Base-by-base conservation (phyloP, 2,329 filamentous ascomycete species). In the Scytalidium lignicola region DNA sequence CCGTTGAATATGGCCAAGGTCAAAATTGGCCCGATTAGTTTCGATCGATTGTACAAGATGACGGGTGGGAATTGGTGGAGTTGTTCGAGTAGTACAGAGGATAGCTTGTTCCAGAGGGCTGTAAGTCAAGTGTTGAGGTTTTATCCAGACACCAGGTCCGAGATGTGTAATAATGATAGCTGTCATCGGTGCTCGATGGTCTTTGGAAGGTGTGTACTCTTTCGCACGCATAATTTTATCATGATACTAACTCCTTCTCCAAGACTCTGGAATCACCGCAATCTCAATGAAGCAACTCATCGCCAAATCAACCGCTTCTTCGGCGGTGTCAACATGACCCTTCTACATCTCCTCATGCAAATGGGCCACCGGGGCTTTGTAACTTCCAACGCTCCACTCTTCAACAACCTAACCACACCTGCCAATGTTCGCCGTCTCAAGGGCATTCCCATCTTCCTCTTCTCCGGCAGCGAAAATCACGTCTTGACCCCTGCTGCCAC, bases 271-370 rank as follows among this genome's bases (percentile, higher is more conserved):
- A 81, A 75, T 58, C 83, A 86, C 63, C 62, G 57, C 3, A 85
- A 86, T 62, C 73, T 86, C 23, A 85, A 85, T 66, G 78, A 79
- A 65, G 79, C 76, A 2, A 86, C 83, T 2, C 83, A 86, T 64
- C 67, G 74, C 0, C 75, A 82, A 58, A 75, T 84, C 43, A 74
- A 80, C 61, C 72, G 75, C 26, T 80, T 84, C 65, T 78, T 86
- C 49, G 78, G 78, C 56, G 82, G 82, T 47, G 75, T 81, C 47
- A 80, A 78, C 62, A 83, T 83, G 78, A 73, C 70, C 1, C 66
- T 78, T 51, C 69, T 84, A 44, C 62, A 72, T 29, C 67, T 82
- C 50, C 71, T 85, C 10, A 82, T 82, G 72, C 67, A 66, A 29
- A 76, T 79, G 67, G 82, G 81, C 5, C 60, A 57, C 51, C 63